A percentile compares a stretch with the other conserved stretches of the same genome.
phyloP scores from a whole-genome alignment of 2,329 filamentous ascomycete species.

The Neofusicoccum parvum region DNA sequence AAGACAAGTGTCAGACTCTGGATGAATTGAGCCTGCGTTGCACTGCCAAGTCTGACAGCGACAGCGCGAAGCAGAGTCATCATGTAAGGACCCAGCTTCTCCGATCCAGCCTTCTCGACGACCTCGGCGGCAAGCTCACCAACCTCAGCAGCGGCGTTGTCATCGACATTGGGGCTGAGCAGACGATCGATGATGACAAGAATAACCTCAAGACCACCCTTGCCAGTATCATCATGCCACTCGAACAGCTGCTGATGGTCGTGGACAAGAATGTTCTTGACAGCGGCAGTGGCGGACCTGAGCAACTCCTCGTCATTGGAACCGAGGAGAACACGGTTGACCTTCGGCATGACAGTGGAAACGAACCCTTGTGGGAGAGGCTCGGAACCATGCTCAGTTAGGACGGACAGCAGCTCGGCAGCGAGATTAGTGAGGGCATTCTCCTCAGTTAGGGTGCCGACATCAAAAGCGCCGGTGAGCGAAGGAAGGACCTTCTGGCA shows the following conservation, averaged over 20 bases:
- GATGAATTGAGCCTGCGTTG: conserved; percentile 85
- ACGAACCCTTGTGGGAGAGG: conserved; percentile 88
- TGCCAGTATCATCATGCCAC: conserved; percentile 77
- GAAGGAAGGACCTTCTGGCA: conserved; percentile 87
- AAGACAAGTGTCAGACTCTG: conserved; percentile 96
- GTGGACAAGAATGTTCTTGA: conserved; percentile 87
- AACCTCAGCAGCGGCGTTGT: conserved; percentile 93
- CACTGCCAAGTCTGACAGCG: conserved; percentile 78
- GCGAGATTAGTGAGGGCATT: conserved; percentile 84
- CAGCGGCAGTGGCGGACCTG: conserved; percentile 79
- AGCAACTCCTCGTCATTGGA: conserved; percentile 87
- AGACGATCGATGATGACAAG: conserved; percentile 91
- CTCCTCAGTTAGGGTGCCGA: conserved; percentile 82
- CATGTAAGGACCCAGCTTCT: conserved; percentile 86
- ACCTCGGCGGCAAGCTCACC: conserved; percentile 91
- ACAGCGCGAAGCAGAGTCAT: conserved; percentile 87
- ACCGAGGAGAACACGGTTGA: conserved; percentile 78
- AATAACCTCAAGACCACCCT: conserved; percentile 83
- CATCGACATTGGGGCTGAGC: conserved; percentile 79
- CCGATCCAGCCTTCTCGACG: conserved; percentile 91
- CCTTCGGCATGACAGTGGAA: conserved; percentile 80
- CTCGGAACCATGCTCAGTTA: conserved; percentile 80
- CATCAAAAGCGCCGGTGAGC: conserved; percentile 84
- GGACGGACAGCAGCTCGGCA: conserved; percentile 76
- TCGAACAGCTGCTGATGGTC: conserved; percentile 87